Evolutionary conservation across 164 flowering plant species (phyloP).

Genomic region (Litsea cubeba): DNA sequence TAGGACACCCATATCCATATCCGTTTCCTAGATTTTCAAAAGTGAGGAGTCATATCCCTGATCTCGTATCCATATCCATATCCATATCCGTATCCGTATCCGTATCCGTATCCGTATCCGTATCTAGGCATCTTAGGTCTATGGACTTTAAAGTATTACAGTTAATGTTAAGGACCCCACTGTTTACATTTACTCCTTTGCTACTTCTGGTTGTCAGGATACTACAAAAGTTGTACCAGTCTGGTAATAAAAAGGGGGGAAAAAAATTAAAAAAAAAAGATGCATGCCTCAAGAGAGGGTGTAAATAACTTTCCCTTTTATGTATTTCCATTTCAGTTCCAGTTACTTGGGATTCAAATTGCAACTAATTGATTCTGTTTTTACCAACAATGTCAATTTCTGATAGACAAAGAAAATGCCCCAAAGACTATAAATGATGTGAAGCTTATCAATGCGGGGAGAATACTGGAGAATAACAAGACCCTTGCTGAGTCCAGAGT

Average conservation of each 20-base stretch:
- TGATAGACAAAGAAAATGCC: slow-evolving; percentile 44
- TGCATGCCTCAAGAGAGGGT: background rate
- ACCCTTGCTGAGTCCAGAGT: slow-evolving; percentile 57
- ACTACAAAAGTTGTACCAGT: background rate
- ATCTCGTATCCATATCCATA: too few species aligned
- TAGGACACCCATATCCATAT: too few species aligned
- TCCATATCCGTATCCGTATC: too few species aligned
- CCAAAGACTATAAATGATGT: slow-evolving; percentile 54
- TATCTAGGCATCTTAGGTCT: background rate
- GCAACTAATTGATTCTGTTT: background rate
- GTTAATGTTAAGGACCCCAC: background rate
- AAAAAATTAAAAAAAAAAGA: background rate
- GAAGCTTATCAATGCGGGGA: slow-evolving; percentile 72
- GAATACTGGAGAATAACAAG: slow-evolving; percentile 55
- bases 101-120: too few species aligned
- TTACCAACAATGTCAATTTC: background rate
- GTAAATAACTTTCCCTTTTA: background rate
- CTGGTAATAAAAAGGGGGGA: background rate
- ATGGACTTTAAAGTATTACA: background rate
- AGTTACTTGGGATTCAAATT: background rate
- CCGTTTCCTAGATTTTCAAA: too few species aligned
- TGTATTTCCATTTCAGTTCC: background rate
- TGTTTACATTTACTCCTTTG: background rate
- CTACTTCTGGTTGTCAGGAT: background rate
- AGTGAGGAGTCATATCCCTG: too few species aligned